These are phyloP conservation scores for Lasiosphaeria hispida DNA, from an alignment of 495 filamentous ascomycete genomes.

Conservation along the genomic window DNA sequence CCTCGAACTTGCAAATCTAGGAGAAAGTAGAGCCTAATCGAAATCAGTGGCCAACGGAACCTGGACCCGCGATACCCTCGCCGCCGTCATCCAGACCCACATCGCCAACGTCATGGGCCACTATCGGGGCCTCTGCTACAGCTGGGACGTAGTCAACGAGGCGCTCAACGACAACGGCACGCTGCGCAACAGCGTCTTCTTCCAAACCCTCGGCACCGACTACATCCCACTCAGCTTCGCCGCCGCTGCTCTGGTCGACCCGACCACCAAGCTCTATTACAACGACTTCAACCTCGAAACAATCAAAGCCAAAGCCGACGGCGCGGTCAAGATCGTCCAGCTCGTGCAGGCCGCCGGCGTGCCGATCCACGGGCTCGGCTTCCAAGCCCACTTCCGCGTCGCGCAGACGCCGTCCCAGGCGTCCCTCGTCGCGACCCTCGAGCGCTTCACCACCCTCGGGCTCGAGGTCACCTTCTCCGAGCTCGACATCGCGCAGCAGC, in stretches of 20 bases:
- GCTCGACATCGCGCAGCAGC: conserved; percentile 52
- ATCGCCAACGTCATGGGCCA: conserved; percentile 49
- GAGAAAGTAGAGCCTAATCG: neutral
- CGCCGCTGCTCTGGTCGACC: conserved; percentile 37
- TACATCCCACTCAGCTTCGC: conserved; percentile 48
- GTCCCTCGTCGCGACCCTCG: conserved; percentile 34
- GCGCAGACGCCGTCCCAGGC: conserved; percentile 39
- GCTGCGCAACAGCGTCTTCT: conserved; percentile 37
- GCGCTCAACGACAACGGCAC: conserved; percentile 47
- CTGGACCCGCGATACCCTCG: conserved; percentile 54
- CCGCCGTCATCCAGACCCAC: conserved; percentile 38
- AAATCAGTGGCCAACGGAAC: conserved; percentile 49
- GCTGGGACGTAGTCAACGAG: conserved; percentile 57
- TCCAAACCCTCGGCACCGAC: conserved; percentile 35
- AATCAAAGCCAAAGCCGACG: conserved; percentile 44
- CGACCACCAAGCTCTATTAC: conserved; percentile 50
- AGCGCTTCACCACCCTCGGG: conserved; percentile 39
- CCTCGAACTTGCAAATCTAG: neutral
- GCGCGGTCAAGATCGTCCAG: conserved; percentile 44
- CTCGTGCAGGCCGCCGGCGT: conserved; percentile 41
- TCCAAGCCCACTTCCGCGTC: conserved; percentile 57
- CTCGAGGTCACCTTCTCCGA: conserved; percentile 59
- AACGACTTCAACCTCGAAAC: conserved; percentile 65
- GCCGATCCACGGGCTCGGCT: conserved; percentile 57
- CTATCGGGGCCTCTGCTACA: conserved; percentile 44